These are phyloP conservation scores for Pseudisothecium myosuroides DNA, from an alignment of 225 moss, liverwort and hornwort species.

Conservation along the genomic window DNA sequence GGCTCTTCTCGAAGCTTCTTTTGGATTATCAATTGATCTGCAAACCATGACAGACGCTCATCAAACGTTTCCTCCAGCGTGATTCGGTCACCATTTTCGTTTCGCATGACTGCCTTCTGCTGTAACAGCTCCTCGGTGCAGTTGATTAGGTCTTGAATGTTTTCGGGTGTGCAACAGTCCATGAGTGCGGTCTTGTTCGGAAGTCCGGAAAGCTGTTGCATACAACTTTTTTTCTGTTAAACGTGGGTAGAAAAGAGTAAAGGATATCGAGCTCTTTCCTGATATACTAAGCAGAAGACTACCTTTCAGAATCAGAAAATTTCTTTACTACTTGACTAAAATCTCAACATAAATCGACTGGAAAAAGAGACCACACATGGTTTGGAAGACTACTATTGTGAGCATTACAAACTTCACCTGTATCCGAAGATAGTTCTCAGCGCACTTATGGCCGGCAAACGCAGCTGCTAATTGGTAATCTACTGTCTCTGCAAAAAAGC, in stretches of 20 bases:
- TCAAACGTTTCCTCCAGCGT: conserved; percentile 53
- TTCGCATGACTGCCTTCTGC: conserved; percentile 67
- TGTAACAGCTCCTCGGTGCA: conserved; percentile 58
- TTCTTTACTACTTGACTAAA: neutral
- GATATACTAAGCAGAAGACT: neutral
- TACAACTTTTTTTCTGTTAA: neutral
- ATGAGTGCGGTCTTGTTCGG: conserved; percentile 65
- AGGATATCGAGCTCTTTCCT: neutral
- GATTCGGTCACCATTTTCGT: conserved; percentile 70
- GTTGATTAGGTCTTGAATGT: conserved; percentile 53
- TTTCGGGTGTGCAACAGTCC: conserved; percentile 69
- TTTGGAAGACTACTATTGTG: neutral
- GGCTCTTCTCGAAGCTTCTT: conserved; percentile 58
- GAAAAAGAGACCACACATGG: neutral
- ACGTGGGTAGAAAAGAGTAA: neutral
- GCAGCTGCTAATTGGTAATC: conserved; percentile 93
- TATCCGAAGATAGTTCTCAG: conserved; percentile 85
- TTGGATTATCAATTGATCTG: conserved; percentile 77
- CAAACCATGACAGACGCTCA: conserved; percentile 77
- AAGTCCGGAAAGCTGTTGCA: conserved; percentile 65
- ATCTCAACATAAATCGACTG: neutral
- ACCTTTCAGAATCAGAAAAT: neutral
- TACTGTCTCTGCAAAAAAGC: conserved; percentile 55
- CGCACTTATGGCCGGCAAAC: conserved; percentile 85
- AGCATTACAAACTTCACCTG: conserved; percentile 36